Evolutionary conservation across 139 green algal species (phyloP).

Genomic region (Axilococcus clingmanii): DNA sequence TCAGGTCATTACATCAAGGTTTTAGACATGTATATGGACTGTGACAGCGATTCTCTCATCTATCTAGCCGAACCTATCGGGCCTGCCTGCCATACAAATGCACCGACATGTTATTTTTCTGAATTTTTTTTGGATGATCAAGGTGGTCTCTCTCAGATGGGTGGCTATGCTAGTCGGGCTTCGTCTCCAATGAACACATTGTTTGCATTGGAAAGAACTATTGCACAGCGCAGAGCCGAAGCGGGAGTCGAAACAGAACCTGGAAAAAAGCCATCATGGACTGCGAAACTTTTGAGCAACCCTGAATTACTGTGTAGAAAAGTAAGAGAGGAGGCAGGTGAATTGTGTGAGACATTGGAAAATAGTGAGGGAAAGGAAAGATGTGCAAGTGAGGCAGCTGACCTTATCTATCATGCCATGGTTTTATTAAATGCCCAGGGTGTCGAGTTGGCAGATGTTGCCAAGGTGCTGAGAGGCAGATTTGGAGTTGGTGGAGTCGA

Average conservation of each 20-base stretch:
- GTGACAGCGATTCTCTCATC: conserved; percentile 89
- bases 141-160: conserved; percentile 20
- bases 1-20: conserved; percentile 85
- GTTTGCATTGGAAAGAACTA: conserved; percentile 75
- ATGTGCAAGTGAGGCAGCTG: conserved; percentile 80
- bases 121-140: not conserved
- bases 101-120: conserved; percentile 85
- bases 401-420: conserved; percentile 96
- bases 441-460: conserved; percentile 73
- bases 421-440: conserved; percentile 82
- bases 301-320: conserved; percentile 89
- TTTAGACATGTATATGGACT: conserved; percentile 75
- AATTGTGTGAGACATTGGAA: conserved; percentile 90
- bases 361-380: conserved; percentile 74
- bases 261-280: conserved; percentile 90
- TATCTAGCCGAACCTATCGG: conserved; percentile 84
- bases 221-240: conserved; percentile 47
- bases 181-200: conserved; percentile 65
- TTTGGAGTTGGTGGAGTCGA: conserved; percentile 77
- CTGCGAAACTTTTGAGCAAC: conserved; percentile 71
- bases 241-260: conserved; percentile 9
- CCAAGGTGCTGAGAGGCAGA: conserved; percentile 56
- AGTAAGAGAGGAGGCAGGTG: conserved; percentile 85
- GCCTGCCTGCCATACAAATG: conserved; percentile 87
- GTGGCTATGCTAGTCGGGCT: conserved; percentile 22